Evolutionary conservation across 805 yeast genomes (phyloP).

Genomic region (Metschnikowia gelsemii): DNA sequence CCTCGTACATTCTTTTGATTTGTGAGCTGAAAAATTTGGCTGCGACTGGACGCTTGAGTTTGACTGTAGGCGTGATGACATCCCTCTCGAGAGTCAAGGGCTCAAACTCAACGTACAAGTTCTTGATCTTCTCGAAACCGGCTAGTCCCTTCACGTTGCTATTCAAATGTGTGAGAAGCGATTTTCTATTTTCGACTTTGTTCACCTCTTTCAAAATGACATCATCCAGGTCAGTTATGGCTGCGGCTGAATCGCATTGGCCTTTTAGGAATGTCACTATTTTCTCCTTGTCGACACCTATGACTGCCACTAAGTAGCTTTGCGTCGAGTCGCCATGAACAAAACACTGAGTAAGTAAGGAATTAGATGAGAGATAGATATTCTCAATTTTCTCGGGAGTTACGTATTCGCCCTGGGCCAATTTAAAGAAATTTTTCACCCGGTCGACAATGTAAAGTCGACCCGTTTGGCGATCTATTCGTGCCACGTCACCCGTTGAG

Average conservation of each 20-base stretch:
- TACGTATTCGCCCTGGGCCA: conserved; percentile 55
- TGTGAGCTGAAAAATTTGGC: conserved; percentile 41
- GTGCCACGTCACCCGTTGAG: conserved; percentile 52
- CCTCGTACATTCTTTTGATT: conserved; percentile 46
- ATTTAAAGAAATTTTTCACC: conserved; percentile 75
- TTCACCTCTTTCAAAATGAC: conserved; percentile 20
- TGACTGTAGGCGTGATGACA: conserved; percentile 30
- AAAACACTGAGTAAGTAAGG: conserved; percentile 19
- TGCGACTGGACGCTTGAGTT: conserved; percentile 50
- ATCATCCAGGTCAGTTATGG: conserved; percentile 18
- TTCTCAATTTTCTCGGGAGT: conserved; percentile 78
- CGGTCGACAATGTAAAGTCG: conserved; percentile 60
- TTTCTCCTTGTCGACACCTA: conserved; percentile 25
- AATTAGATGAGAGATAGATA: conserved; percentile 40
- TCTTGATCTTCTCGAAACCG: conserved; percentile 29
- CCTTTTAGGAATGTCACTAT: conserved; percentile 19
- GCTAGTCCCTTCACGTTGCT: conserved; percentile 15
- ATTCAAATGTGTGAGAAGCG: conserved; percentile 17
- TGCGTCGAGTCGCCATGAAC: conserved; percentile 21
- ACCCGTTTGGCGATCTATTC: conserved; percentile 37
- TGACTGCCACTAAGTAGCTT: conserved; percentile 18
- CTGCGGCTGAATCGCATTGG: conserved; percentile 13
- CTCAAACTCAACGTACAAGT: conserved; percentile 27
- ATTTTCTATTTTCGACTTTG: conserved; percentile 16
- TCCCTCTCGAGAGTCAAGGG: conserved; percentile 28